Conservation (phyloP, 805 yeast genomes). For the Kluyveromyces siamensis region DNA sequence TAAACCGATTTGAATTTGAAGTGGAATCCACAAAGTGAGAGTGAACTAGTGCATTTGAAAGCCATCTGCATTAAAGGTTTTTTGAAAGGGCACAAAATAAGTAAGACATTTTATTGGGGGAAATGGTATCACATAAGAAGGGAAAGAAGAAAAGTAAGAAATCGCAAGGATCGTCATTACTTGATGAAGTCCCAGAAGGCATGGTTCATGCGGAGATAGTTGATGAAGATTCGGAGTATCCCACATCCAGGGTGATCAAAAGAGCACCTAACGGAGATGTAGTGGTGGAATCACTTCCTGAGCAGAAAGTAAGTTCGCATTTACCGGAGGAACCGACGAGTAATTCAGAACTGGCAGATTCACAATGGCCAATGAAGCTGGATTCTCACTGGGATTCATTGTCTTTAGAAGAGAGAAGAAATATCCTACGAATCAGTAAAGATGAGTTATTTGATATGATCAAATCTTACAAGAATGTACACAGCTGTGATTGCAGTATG, state of each 20-base stretch:
- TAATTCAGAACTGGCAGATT: conserved; percentile 50
- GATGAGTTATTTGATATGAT: conserved; percentile 58
- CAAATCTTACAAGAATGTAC: conserved; percentile 43
- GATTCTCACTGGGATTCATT: conserved; percentile 55
- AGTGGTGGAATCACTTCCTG: conserved; percentile 44
- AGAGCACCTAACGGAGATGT: conserved; percentile 71
- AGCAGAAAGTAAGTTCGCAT: conserved; percentile 3
- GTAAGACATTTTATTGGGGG: background rate
- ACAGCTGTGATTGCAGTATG: conserved; percentile 57
- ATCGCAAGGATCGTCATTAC: conserved; percentile 2
- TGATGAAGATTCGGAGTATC: conserved; percentile 56
- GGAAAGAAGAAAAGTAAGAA: conserved; percentile 21
- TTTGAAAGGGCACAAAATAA: no score
- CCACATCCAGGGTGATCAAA: conserved; percentile 60
- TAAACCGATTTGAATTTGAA: no score
- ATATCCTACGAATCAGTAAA: conserved; percentile 57
- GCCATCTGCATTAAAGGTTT: background rate
- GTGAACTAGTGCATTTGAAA: no score
- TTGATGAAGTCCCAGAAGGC: conserved; percentile 5
- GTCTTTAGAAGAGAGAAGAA: conserved; percentile 48
- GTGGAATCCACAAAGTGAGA: no score
- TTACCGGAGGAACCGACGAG: conserved; percentile 38
- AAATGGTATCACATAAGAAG: conserved; percentile 9
- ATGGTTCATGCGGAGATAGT: conserved; percentile 37
- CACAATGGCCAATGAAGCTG: conserved; percentile 19